phyloP scores from a whole-genome alignment of 768 basidiomycete genomes.

The Mycena indigotica region DNA sequence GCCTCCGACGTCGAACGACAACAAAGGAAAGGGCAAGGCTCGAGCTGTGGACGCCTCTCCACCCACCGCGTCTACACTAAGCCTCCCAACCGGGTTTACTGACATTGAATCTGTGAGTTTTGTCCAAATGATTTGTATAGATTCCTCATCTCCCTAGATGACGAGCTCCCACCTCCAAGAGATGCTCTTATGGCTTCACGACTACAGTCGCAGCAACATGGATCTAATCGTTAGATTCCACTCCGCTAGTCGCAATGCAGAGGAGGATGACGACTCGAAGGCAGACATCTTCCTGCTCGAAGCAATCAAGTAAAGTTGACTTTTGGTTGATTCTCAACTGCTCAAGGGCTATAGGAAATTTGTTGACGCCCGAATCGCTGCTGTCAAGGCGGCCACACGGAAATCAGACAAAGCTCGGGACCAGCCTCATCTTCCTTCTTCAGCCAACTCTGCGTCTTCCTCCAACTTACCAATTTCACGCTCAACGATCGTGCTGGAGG shows the following conservation, averaged over 20 bases:
- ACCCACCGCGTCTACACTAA: background rate
- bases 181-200: constrained; percentile 33
- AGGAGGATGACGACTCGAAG: constrained; percentile 14
- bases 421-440: too few species aligned
- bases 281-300: constrained; percentile 47
- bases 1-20: background rate
- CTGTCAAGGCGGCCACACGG: constrained; percentile 34
- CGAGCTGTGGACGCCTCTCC: constrained; percentile 17
- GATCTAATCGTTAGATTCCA: constrained; percentile 28
- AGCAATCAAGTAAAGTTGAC: constrained; percentile 35
- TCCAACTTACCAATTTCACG: background rate
- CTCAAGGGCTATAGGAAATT: constrained; percentile 12
- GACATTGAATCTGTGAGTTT: constrained; percentile 32
- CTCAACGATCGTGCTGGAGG: background rate
- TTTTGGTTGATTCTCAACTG: background rate
- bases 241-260: background rate
- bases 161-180: constrained; percentile 30
- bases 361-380: constrained; percentile 39
- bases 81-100: constrained; percentile 23
- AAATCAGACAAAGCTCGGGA: too few species aligned
- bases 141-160: too few species aligned
- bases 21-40: constrained; percentile 27
- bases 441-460: background rate
- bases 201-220: constrained; percentile 27
- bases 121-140: too few species aligned